These are phyloP conservation scores for Pseudozyma hubeiensis DNA, from an alignment of 1,284 basidiomycete species.

Conservation along the genomic window DNA sequence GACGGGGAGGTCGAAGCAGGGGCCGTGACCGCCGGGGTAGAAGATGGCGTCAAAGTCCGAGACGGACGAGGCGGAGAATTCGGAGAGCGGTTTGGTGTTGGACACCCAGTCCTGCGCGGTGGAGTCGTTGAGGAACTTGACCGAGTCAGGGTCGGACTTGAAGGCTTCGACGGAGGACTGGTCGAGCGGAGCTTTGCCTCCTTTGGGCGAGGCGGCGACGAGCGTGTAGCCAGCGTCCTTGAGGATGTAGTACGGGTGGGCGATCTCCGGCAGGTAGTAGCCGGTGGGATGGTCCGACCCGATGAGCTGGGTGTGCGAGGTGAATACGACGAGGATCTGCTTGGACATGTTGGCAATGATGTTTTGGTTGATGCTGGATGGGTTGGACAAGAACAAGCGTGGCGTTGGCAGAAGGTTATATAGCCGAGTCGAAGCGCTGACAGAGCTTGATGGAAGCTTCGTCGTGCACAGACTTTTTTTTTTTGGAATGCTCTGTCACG, in stretches of 20 bases:
- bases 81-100: slow-evolving; percentile 75
- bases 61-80: slow-evolving; percentile 73
- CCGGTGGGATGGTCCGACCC: slow-evolving; percentile 74
- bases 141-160: slow-evolving; percentile 73
- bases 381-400: not conserved
- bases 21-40: slow-evolving; percentile 77
- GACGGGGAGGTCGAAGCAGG: slow-evolving; percentile 58
- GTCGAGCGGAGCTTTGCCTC: slow-evolving; percentile 81
- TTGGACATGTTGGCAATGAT: slow-evolving; percentile 30
- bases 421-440: not conserved
- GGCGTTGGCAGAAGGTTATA: not conserved
- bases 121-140: slow-evolving; percentile 76
- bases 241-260: slow-evolving; percentile 82
- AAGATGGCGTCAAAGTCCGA: slow-evolving; percentile 78
- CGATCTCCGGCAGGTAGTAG: slow-evolving; percentile 73
- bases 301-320: slow-evolving; percentile 77
- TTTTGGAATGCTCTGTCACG: too few species aligned
- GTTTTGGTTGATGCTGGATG: not conserved
- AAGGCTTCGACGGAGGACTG: slow-evolving; percentile 74
- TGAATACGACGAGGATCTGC: slow-evolving; percentile 79
- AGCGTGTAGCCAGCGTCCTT: slow-evolving; percentile 73
- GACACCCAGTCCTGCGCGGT: slow-evolving; percentile 73
- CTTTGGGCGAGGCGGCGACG: slow-evolving; percentile 78
- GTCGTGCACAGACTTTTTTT: not conserved
- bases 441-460: too few species aligned